phyloP scores from a whole-genome alignment of 1,284 basidiomycete species.

The Sanghuangporus baumii region DNA sequence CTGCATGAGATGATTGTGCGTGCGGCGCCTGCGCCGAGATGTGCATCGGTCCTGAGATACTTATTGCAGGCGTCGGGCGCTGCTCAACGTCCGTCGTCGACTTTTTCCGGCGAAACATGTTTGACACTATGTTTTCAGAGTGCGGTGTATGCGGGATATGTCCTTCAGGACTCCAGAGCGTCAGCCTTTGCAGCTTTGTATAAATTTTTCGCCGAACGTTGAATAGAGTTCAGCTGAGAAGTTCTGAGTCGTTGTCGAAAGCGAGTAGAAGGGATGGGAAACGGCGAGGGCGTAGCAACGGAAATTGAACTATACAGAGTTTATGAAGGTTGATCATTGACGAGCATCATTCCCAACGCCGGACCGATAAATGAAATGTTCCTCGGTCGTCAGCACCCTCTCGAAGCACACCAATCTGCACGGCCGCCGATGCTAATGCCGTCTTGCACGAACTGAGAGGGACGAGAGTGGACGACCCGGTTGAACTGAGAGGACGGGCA shows the following conservation, averaged over 20 bases:
- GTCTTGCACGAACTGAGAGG: background rate
- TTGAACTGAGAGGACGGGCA: background rate
- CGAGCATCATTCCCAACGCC: background rate
- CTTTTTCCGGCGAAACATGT: slow-evolving; percentile 12
- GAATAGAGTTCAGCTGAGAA: background rate
- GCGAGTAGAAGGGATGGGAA: background rate
- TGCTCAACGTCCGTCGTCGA: background rate
- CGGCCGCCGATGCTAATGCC: background rate
- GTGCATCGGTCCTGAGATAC: slow-evolving; percentile 9
- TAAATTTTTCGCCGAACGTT: background rate
- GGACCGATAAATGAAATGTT: background rate
- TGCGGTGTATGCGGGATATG: background rate
- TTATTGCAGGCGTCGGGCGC: background rate
- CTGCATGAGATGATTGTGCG: background rate
- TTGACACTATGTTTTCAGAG: background rate
- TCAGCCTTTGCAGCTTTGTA: background rate
- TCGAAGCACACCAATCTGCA: background rate
- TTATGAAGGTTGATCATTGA: background rate
- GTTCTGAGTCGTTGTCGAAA: background rate
- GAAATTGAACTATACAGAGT: background rate
- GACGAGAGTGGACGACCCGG: background rate
- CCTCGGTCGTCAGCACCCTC: background rate
- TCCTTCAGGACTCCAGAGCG: background rate
- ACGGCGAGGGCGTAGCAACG: background rate
- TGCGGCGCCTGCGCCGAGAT: slow-evolving; percentile 9